Evolutionary conservation across 2,329 filamentous ascomycete species (phyloP).

Genomic region (Nemania sp.): DNA sequence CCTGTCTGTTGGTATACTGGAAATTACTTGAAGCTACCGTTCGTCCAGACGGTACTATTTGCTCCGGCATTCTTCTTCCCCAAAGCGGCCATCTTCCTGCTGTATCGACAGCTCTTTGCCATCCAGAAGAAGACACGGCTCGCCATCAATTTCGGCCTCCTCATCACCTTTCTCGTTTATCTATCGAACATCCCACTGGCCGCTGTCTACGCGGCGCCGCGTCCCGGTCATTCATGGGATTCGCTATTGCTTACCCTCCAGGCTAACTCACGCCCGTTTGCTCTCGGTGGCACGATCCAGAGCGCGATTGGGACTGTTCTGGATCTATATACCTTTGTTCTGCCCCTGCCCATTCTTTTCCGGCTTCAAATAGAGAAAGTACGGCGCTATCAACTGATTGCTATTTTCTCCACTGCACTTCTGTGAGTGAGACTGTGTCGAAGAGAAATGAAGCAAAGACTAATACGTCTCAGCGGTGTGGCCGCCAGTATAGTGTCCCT

Average conservation of each 20-base stretch:
- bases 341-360: constrained; percentile 20
- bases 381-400: constrained; percentile 15
- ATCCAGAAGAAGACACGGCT: constrained; percentile 11
- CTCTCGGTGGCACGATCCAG: constrained; percentile 3
- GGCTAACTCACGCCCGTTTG: not conserved
- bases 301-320: constrained; percentile 6
- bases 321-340: constrained; percentile 26
- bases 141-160: constrained; percentile 21
- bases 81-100: constrained; percentile 26
- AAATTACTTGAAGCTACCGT: constrained; percentile 12
- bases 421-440: constrained; percentile 5
- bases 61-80: constrained; percentile 24
- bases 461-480: constrained; percentile 3
- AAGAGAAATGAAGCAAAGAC: not conserved
- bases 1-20: constrained; percentile 21
- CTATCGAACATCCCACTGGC: constrained; percentile 9
- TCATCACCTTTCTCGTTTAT: constrained; percentile 20
- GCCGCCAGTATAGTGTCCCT: constrained; percentile 2
- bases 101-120: constrained; percentile 27
- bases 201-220: constrained; percentile 12
- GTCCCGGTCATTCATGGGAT: constrained; percentile 11
- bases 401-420: constrained; percentile 16
- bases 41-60: constrained; percentile 17
- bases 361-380: constrained; percentile 12
- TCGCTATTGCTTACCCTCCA: not conserved